Conservation (phyloP, 495 filamentous ascomycete species). For the Talaromyces stipitatus region DNA sequence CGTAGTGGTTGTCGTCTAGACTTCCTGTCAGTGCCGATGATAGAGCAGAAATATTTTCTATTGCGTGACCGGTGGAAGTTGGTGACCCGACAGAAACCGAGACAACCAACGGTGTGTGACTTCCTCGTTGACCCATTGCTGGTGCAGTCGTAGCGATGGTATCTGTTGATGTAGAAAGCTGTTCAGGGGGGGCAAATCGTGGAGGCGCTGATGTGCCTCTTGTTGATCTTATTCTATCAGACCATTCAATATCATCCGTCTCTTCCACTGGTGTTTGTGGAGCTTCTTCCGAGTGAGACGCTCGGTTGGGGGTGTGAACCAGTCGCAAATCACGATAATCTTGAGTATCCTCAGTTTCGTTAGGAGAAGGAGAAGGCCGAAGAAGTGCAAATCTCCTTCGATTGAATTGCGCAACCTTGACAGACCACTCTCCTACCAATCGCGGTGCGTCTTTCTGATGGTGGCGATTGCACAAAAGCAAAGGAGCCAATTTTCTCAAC, state of each 20-base stretch:
- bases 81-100: not conserved
- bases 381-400: not conserved
- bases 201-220: not conserved
- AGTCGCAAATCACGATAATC: no score
- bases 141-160: not conserved
- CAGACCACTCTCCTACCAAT: conserved; percentile 12
- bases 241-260: not conserved
- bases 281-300: not conserved
- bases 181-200: not conserved
- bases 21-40: no score
- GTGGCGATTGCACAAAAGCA: conserved; percentile 17
- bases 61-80: not conserved
- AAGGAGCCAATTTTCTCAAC: conserved; percentile 17
- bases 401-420: conserved; percentile 5
- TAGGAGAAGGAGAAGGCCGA: not conserved
- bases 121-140: not conserved
- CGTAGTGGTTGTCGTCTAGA: no score
- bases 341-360: no score
- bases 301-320: no score
- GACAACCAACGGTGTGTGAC: not conserved
- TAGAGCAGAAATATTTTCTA: no score
- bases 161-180: not conserved
- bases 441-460: conserved; percentile 18
- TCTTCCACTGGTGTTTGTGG: not conserved
- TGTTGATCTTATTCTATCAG: not conserved